Evolutionary conservation across 148 eudicot genomes (phyloP).

Genomic region (Salicornia ramosissima): DNA sequence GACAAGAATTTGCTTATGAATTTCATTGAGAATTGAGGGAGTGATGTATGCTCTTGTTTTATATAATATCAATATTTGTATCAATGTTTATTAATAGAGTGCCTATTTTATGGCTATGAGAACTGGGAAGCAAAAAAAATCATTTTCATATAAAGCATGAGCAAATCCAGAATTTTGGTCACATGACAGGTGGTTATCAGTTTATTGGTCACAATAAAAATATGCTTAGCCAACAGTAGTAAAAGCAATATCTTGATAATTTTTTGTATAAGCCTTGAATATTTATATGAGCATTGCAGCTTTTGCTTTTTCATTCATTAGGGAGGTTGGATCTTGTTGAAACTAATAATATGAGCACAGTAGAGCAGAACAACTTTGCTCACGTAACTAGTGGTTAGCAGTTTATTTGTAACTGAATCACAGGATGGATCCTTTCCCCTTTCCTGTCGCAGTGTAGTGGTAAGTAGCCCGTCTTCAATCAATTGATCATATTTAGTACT

Average conservation of each 20-base stretch:
- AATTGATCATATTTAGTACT: too few relatives aligned
- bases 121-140: background rate
- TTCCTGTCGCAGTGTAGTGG: background rate
- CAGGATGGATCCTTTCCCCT: background rate
- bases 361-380: slow-evolving; percentile 24
- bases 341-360: slow-evolving; percentile 14
- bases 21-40: slow-evolving; percentile 3
- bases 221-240: background rate
- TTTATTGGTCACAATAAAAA: too few relatives aligned
- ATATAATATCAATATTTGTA: too few relatives aligned
- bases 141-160: too few relatives aligned
- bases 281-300: too few relatives aligned
- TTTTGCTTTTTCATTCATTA: slow-evolving; percentile 21
- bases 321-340: slow-evolving; percentile 4
- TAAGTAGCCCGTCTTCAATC: background rate
- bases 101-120: background rate
- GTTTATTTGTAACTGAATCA: slow-evolving; percentile 6
- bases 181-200: too few relatives aligned
- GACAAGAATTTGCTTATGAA: slow-evolving; percentile 16
- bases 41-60: too few relatives aligned
- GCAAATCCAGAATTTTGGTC: too few relatives aligned
- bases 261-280: background rate
- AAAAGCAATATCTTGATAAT: background rate
- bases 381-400: slow-evolving; percentile 16
- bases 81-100: too few relatives aligned